Percentiles rank a stretch among this genome's conserved stretches.
Conservation (phyloP, 441 rosid species). For the Populus hybrid region DNA sequence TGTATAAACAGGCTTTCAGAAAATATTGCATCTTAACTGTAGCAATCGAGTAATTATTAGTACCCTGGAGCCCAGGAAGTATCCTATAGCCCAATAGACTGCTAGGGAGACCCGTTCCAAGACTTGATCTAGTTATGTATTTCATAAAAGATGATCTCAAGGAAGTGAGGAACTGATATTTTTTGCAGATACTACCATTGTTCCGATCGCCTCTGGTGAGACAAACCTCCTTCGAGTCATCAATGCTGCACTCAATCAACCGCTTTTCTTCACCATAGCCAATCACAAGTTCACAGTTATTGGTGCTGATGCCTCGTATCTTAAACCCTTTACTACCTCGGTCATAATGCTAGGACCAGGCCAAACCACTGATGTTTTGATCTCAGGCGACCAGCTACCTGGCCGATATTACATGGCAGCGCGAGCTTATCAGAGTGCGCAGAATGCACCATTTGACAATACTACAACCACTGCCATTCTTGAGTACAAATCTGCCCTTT, state of each 20-base stretch:
- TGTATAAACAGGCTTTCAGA: too few species aligned
- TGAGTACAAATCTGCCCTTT: constrained; percentile 47
- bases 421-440: constrained; percentile 68
- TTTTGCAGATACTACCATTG: constrained; percentile 53
- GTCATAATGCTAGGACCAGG: constrained; percentile 86
- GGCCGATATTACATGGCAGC: constrained; percentile 76
- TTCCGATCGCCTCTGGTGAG: constrained; percentile 67
- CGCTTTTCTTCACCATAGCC: constrained; percentile 72
- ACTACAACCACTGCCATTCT: constrained; percentile 88
- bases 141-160: not conserved
- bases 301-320: constrained; percentile 79
- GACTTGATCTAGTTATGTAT: too few species aligned
- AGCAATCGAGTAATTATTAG: not conserved
- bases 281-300: constrained; percentile 77
- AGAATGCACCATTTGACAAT: constrained; percentile 68
- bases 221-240: constrained; percentile 78
- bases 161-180: not conserved
- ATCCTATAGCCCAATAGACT: too few species aligned
- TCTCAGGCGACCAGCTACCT: constrained; percentile 62
- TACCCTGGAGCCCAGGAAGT: not conserved
- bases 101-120: too few species aligned
- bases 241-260: constrained; percentile 82
- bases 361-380: constrained; percentile 89
- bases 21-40: not conserved
- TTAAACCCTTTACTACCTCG: constrained; percentile 69